Evolutionary conservation across 768 basidiomycete species (phyloP).

Genomic region (Suillus subalutaceus): DNA sequence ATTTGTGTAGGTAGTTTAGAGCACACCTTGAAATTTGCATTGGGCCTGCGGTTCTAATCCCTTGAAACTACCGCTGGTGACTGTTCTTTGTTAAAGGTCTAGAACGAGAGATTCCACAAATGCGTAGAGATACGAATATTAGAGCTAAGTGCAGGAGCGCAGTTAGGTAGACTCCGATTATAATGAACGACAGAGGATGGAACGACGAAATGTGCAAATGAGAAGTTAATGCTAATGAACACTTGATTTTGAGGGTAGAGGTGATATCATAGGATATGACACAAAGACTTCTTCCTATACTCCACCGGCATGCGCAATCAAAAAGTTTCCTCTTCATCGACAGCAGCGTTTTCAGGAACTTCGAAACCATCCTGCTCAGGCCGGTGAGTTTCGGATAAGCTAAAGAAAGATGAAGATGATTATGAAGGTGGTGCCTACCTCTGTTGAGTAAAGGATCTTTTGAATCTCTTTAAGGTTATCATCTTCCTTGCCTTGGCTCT

Average conservation of each 20-base stretch:
- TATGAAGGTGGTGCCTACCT: conserved; percentile 53
- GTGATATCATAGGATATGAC: conserved; percentile 14
- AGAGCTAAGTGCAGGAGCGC: conserved; percentile 23
- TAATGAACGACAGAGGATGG: conserved; percentile 17
- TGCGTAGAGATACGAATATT: conserved; percentile 33
- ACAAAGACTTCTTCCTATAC: conserved; percentile 14
- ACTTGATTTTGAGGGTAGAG: conserved; percentile 21
- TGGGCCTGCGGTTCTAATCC: background rate
- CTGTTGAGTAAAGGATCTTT: conserved; percentile 92
- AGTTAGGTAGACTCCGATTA: conserved; percentile 20
- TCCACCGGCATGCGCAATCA: conserved; percentile 33
- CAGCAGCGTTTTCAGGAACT: conserved; percentile 66
- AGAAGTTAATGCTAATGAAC: conserved; percentile 14
- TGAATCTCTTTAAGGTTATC: conserved; percentile 76
- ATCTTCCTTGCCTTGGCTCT: conserved; percentile 59
- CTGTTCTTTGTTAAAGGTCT: background rate
- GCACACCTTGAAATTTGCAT: background rate
- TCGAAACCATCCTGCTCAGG: conserved; percentile 84
- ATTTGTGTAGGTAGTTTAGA: background rate
- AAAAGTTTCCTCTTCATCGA: conserved; percentile 86
- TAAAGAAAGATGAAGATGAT: conserved; percentile 8
- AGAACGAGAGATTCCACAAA: conserved; percentile 17
- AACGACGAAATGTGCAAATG: background rate
- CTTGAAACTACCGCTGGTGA: background rate
- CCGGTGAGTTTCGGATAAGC: conserved; percentile 12